Conservation (phyloP, 2,329 filamentous ascomycete genomes). For the Fusarium equiseti region DNA sequence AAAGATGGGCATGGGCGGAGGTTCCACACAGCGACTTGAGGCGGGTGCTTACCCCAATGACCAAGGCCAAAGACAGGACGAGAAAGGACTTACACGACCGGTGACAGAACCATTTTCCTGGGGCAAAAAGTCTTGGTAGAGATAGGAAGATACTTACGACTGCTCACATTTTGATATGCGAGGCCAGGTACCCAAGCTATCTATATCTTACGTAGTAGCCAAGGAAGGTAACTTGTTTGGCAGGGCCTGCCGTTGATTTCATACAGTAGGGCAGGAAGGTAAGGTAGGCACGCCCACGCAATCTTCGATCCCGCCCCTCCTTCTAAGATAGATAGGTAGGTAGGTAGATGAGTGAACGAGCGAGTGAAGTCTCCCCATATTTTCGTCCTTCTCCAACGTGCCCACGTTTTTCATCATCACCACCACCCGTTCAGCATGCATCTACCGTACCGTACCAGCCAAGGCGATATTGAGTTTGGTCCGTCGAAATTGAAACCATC, state of each 20-base stretch:
- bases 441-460: not conserved
- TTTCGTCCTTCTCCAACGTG: constrained; percentile 39
- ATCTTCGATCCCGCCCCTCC: constrained; percentile 44
- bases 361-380: constrained; percentile 40
- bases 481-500: constrained; percentile 7
- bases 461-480: constrained; percentile 7
- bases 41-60: constrained; percentile 38
- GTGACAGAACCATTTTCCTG: constrained; percentile 25
- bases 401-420: constrained; percentile 35
- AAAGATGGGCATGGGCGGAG: constrained; percentile 26
- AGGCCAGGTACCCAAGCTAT: constrained; percentile 17
- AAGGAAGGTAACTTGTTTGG: constrained; percentile 14
- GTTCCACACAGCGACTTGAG: constrained; percentile 19
- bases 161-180: constrained; percentile 2
- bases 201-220: constrained; percentile 14
- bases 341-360: not conserved
- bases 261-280: constrained; percentile 8
- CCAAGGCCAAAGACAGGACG: constrained; percentile 3
- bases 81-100: constrained; percentile 1
- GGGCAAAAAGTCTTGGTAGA: constrained; percentile 13
- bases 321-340: constrained; percentile 20
- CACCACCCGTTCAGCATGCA: not conserved
- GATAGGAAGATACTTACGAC: constrained; percentile 23
- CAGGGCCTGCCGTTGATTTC: constrained; percentile 23
- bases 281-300: constrained; percentile 22